Evolutionary conservation across 1,284 basidiomycete genomes (phyloP).

Genomic region (Vanrija sp.): DNA sequence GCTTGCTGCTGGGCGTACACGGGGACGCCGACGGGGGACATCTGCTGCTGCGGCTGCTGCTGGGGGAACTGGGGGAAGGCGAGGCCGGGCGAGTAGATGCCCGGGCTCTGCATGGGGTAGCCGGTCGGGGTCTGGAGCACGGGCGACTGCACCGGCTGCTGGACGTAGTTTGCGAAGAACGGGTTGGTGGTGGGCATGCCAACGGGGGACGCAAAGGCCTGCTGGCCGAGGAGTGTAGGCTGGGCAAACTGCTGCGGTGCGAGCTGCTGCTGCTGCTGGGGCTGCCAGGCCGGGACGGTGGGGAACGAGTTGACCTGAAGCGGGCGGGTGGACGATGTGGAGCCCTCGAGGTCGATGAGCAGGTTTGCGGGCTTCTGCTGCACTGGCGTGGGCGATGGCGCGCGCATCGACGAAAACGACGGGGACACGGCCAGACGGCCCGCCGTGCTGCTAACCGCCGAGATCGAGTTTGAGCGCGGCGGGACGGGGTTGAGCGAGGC

Average conservation of each 20-base stretch:
- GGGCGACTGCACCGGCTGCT: not conserved
- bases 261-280: conserved; percentile 4
- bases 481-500: not conserved
- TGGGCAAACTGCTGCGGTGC: not conserved
- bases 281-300: conserved; percentile 4
- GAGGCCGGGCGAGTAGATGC: no score
- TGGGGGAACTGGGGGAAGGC: no score
- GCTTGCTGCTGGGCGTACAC: no score
- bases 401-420: not conserved
- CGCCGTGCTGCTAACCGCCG: no score
- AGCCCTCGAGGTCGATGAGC: conserved; percentile 29
- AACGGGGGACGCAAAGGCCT: conserved; percentile 7
- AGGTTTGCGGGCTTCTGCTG: not conserved
- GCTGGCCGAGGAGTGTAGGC: conserved; percentile 9
- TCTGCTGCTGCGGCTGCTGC: no score
- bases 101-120: no score
- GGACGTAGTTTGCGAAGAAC: not conserved
- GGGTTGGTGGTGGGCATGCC: not conserved
- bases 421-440: not conserved
- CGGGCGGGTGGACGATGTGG: conserved; percentile 27
- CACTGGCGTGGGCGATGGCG: not conserved
- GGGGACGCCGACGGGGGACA: no score
- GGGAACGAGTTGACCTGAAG: conserved; percentile 29
- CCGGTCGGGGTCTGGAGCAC: not conserved
- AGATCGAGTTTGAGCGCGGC: no score